Percentiles rank a stretch among this genome's conserved stretches.
Evolutionary conservation across 768 basidiomycete genomes (phyloP).

Genomic region (Xerocomus brunneocitrinus): DNA sequence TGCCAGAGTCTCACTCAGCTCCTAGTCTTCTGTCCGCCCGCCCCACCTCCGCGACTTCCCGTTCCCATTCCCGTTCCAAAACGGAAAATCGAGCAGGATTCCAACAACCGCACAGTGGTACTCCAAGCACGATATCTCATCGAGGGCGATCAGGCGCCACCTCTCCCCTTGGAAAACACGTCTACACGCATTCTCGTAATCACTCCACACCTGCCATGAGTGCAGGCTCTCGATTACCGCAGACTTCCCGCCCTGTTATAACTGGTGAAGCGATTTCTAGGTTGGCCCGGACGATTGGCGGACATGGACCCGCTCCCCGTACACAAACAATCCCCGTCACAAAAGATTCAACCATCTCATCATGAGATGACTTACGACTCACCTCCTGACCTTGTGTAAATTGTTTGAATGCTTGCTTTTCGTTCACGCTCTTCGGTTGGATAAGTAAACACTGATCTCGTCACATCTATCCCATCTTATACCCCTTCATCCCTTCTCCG

Average conservation of each 20-base stretch:
- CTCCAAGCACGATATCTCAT: slow-evolving; percentile 19
- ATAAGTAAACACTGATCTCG: slow-evolving; percentile 13
- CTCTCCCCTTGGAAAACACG: slow-evolving; percentile 38
- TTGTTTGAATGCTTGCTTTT: slow-evolving; percentile 10
- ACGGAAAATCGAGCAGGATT: slow-evolving; percentile 46
- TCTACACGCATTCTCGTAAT: slow-evolving; percentile 45
- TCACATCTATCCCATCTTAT: slow-evolving; percentile 16
- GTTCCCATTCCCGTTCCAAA: slow-evolving; percentile 50
- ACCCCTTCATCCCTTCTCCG: slow-evolving; percentile 20
- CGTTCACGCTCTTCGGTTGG: slow-evolving; percentile 15
- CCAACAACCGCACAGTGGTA: slow-evolving; percentile 28
- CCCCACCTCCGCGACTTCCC: slow-evolving; percentile 22
- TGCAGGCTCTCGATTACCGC: slow-evolving; percentile 37
- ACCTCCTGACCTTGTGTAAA: slow-evolving; percentile 12
- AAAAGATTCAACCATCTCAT: slow-evolving; percentile 26
- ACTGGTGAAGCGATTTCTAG: slow-evolving; percentile 67
- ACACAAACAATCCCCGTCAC: slow-evolving; percentile 23
- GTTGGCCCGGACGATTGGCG: slow-evolving; percentile 59
- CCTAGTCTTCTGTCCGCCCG: slow-evolving; percentile 32
- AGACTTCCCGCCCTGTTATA: slow-evolving; percentile 60
- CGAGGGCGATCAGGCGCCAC: slow-evolving; percentile 43
- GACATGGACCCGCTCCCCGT: slow-evolving; percentile 24
- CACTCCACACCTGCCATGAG: slow-evolving; percentile 54
- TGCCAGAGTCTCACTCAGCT: slow-evolving; percentile 38
- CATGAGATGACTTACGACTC: slow-evolving; percentile 11